Base-by-base conservation (phyloP, 2,329 filamentous ascomycete genomes). In the Ophiostoma sp. region DNA sequence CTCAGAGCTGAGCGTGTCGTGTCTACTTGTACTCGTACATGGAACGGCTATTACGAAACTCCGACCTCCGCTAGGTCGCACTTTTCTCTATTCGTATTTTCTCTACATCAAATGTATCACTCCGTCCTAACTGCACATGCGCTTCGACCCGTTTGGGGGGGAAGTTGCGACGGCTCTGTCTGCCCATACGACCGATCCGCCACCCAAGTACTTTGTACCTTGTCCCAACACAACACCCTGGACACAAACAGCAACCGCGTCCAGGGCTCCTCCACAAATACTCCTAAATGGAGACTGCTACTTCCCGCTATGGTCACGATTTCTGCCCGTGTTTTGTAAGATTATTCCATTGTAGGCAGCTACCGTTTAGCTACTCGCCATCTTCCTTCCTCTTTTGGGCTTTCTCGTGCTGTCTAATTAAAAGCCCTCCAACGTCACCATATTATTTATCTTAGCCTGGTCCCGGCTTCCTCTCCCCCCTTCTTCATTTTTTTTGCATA, bases 351-450 rank as follows among this genome's bases (percentile, higher is more conserved):
- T 27, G 27, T 27, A 55, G 49, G 49, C 49, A 55, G n/a, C 49
- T 52, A 18, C 49, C 6, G 27, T 27, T 27, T 27, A 55, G 49
- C n/a, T 55, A 9, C 6, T 55, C n/a, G n/a, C 49, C n/a, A 18
- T 27, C 49, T 40, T 62, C 55, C 55, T 40, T 62, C 55, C 55
- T 62, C 36, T 40, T 62, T 62, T 6, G 55, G 55, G 36, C 36
- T 38, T 40, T 40, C n/a, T 40, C 4, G 27, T 27, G 49, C 11
- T 27, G 18, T 52, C 47, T 52, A 52, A 18, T 55, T 55, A 55
- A 55, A 55, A 55, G 49, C 12, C 47, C 18, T 18, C 49, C 49
- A 62, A 62, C 36, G 38, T 62, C 58, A 62, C 58, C 58, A 62
- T 62, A 40, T 62, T n/a, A 62, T 40, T 62, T n/a, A 62, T 40